Conservation (phyloP, 2,329 filamentous ascomycete species). For the Fusarium incarnatum region DNA sequence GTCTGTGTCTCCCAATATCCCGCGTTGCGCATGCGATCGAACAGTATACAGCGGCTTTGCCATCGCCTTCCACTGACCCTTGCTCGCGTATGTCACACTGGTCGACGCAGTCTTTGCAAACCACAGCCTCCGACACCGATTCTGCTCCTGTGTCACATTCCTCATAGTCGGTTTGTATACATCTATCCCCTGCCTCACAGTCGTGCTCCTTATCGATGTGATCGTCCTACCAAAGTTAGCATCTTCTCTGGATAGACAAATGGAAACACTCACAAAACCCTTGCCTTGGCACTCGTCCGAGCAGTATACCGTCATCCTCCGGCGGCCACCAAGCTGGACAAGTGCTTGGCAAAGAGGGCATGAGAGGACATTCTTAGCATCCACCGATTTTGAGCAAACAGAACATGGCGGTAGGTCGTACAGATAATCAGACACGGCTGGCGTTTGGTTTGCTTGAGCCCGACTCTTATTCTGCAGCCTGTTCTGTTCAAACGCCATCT, state of each 20-base stretch:
- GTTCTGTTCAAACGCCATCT: constrained; percentile 61
- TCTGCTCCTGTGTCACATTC: constrained; percentile 55
- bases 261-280: constrained; percentile 54
- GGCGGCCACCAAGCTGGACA: constrained; percentile 51
- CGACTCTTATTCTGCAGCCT: constrained; percentile 54
- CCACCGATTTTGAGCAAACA: constrained; percentile 53
- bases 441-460: constrained; percentile 47
- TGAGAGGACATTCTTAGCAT: constrained; percentile 53
- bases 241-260: background rate
- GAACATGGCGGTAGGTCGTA: constrained; percentile 56
- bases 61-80: background rate
- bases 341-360: constrained; percentile 61
- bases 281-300: constrained; percentile 56
- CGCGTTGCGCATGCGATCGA: constrained; percentile 56
- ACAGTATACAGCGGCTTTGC: constrained; percentile 53
- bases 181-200: constrained; percentile 56
- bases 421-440: constrained; percentile 49
- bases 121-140: constrained; percentile 47
- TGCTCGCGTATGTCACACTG: constrained; percentile 30
- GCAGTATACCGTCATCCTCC: constrained; percentile 58
- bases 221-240: constrained; percentile 52
- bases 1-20: constrained; percentile 57
- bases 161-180: constrained; percentile 55
- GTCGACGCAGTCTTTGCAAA: constrained; percentile 57
- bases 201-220: constrained; percentile 56